Percentiles rank a stretch among this genome's conserved stretches.
Evolutionary conservation across 805 yeast species (phyloP).

Genomic region (Pichia paraexigua): DNA sequence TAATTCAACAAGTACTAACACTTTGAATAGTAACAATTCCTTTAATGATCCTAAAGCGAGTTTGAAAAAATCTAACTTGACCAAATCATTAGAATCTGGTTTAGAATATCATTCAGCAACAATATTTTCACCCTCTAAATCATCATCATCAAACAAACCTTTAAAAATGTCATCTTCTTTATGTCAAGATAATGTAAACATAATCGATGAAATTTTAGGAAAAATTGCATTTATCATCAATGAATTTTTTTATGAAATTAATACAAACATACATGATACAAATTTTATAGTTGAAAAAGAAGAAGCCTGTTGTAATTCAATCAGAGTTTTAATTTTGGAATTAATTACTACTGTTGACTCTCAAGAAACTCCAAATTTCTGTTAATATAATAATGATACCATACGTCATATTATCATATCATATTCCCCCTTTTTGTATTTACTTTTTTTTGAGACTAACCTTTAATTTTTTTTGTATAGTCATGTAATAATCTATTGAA

Average conservation of each 20-base stretch:
- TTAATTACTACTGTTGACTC: background rate
- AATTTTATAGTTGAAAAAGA: constrained; percentile 1
- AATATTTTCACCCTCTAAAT: constrained; percentile 6
- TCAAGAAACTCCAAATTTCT: background rate
- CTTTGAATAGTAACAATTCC: background rate
- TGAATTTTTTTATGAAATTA: constrained; percentile 9
- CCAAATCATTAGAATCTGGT: constrained; percentile 2
- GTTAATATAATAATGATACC: background rate
- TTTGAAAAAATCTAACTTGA: constrained; percentile 1
- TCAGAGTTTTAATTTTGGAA: constrained; percentile 10
- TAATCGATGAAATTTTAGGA: constrained; percentile 14
- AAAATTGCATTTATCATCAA: constrained; percentile 12
- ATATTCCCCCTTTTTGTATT: background rate
- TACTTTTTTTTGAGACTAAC: background rate
- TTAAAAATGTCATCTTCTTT: background rate
- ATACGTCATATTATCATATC: background rate
- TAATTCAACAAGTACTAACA: no score
- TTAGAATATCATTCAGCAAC: constrained; percentile 6
- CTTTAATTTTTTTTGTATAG: background rate
- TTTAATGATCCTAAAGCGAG: background rate
- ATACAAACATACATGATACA: background rate
- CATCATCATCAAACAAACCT: background rate
- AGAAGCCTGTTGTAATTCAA: constrained; percentile 15
- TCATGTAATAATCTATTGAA: no score
- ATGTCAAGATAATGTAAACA: constrained; percentile 8